A percentile compares a stretch with the other conserved stretches of the same genome.
Evolutionary conservation across 1,139 yeast species (phyloP).

Genomic region (Candida mesenterica): DNA sequence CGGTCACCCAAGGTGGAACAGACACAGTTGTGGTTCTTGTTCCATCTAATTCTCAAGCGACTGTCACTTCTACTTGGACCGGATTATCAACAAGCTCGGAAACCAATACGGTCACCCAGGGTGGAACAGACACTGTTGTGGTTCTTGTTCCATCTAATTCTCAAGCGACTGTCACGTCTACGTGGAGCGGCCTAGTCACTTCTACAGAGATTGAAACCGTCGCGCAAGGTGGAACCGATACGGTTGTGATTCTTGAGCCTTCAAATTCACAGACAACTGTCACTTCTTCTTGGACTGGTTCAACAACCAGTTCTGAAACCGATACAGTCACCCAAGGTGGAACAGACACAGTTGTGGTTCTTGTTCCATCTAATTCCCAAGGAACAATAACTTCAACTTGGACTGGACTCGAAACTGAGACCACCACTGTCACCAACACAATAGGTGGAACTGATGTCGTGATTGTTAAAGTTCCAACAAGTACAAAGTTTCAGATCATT

Average conservation of each 20-base stretch:
- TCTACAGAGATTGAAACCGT: neutral
- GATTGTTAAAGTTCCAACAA: too few species aligned
- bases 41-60: neutral
- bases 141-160: neutral
- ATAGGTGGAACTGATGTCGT: too few species aligned
- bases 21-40: slow-evolving; percentile 5
- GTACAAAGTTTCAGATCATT: too few species aligned
- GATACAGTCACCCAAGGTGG: slow-evolving; percentile 12
- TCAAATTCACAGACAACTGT: slow-evolving; percentile 10
- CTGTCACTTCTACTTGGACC: slow-evolving; percentile 1
- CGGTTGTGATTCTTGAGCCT: slow-evolving; percentile 8
- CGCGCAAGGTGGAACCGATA: slow-evolving; percentile 2
- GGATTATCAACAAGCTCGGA: neutral
- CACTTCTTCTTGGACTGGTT: slow-evolving; percentile 6
- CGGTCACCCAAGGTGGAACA: slow-evolving; percentile 12
- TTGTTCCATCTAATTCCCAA: slow-evolving; percentile 4
- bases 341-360: slow-evolving; percentile 3
- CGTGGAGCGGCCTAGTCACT: neutral
- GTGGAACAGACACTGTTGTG: neutral
- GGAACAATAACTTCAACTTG: too few species aligned
- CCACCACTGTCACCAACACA: too few species aligned
- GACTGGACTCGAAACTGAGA: too few species aligned
- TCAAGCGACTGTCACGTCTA: neutral
- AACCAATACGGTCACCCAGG: neutral
- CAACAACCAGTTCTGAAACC: slow-evolving; percentile 9